Base-by-base conservation (phyloP, 2,329 filamentous ascomycete species). In the Ceratocystis colombiana region DNA sequence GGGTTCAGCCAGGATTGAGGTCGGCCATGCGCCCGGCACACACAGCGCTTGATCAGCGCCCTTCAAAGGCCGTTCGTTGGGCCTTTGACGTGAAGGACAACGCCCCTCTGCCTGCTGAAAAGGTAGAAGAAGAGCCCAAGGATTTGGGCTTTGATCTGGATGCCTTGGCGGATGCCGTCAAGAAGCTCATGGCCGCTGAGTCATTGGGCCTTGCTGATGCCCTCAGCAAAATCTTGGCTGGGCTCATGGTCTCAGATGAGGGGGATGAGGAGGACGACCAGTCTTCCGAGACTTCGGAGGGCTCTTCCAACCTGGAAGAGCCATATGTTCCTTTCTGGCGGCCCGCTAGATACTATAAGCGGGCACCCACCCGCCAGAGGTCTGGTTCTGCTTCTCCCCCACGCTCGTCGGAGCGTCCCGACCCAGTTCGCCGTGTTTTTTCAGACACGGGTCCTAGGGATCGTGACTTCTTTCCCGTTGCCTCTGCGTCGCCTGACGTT, bases 161-260 rank as follows among this genome's bases (percentile, higher is more conserved):
- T 53, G 48, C 48, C 48, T 53, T 53, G 48, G 48, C 48, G 48
- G 48, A 53, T 25, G 48, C 48, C 48, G 48, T 22, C 48, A 53
- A 28, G 20, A 25, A 53, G 48, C 22, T 53, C 48, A 53, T 53
- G 48, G 48, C 48, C 15, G 48, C 48, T 6, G 48, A 53, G 48
- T 53, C 48, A 53, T 28, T 53, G 48, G 25, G 48, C 10, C 22
- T 53, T 53, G 48, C 48, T 53, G 48, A 53, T 25, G 48, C 48
- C 10, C 48, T 53, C 48, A 41, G 37, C 37, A 41, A 41, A 12
- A 41, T 41, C 48, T 25, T 53, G 48, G 20, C 48, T 25, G 48
- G 22, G 37, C 37, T 41, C 4, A 41, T 41, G 37, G 37, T 41
- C 37, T 12, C 37, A 41, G 8, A 41, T 41, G 37, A 41, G 10